Evolutionary conservation across 164 flowering plant species (phyloP), one percentile per base, ranked within the genome.

Genomic region (Buxus sempervirens): DNA sequence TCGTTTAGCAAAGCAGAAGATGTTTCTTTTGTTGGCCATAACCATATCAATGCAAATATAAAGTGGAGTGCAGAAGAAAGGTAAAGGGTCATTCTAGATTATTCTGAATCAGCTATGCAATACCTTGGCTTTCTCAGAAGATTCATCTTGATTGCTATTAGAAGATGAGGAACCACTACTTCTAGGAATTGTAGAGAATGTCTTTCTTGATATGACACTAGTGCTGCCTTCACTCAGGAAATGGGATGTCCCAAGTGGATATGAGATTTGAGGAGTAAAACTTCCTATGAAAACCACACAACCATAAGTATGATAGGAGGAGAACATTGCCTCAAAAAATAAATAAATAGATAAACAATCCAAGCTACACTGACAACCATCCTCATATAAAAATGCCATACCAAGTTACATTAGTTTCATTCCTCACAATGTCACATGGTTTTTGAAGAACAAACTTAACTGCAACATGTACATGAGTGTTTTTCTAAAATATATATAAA

Each of bases 101-200:
- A 23, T 53, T 56, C 13, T 65, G 24, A 59, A 48, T 66, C 53
- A 25, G 63, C 15, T 23, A 70, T 48, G 76, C 84, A n/a, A 75
- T 83, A 69, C 90, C 87, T 87, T 85, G 45, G 60, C 72, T 74
- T 82, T 59, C 24, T 77, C 75, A 63, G 89, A 66, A 48, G 84
- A 41, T 26, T 77, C 83, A 64, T 79, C 85, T 54, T 63, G 58
- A 59, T 68, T 67, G 38, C 60, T 65, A 25, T 71, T 70, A 45
- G 87, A 68, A 60, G 82, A 75, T 65, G 90, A 77, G 45, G 88
- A 72, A 68, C 63, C 72, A 64, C 82, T 78, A 75, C 87, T 76
- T 70, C 87, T 77, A 20, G 87, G 82, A 51, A 75, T 62, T 36
- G 63, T 60, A 26, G 65, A 65, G 45, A 49, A 58, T 24, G 57